phyloP scores from a whole-genome alignment of 192 early-diverging fungal species.

The Thoreauomyces humboldtii region DNA sequence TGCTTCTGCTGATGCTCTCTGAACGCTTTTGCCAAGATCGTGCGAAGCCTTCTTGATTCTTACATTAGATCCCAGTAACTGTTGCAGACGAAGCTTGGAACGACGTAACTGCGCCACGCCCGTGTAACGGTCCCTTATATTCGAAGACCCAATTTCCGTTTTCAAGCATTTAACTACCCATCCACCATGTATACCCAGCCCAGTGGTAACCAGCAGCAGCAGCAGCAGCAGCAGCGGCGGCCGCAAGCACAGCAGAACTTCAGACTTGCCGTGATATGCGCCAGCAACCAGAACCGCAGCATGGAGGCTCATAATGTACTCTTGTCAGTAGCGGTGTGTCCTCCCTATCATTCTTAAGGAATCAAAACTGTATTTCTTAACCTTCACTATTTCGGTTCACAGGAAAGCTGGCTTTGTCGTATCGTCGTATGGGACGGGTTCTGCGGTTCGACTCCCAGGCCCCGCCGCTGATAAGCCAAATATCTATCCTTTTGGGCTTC shows the following conservation, averaged over 20 bases:
- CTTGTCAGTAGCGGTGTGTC: constrained; percentile 35
- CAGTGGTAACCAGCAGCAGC: constrained; percentile 11
- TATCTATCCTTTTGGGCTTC: constrained; percentile 88
- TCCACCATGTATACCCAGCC: no score
- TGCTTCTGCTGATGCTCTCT: constrained; percentile 64
- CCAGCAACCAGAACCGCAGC: constrained; percentile 94
- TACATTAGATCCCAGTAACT: no score
- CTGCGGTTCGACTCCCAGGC: constrained; percentile 84
- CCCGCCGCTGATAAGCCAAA: constrained; percentile 84
- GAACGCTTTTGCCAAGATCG: constrained; percentile 27
- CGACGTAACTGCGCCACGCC: no score
- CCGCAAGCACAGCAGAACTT: constrained; percentile 4
- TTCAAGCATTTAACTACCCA: no score
- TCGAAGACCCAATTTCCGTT: no score
- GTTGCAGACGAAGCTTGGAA: no score
- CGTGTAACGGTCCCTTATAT: no score
- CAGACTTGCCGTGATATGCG: constrained; percentile 88
- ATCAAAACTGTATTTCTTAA: not conserved
- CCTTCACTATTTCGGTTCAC: not conserved
- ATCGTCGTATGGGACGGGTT: constrained; percentile 87
- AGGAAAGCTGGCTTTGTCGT: constrained; percentile 74
- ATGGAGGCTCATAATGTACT: constrained; percentile 94
- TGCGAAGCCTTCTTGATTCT: no score
- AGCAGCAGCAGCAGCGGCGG: not conserved
- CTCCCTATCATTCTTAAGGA: no score